phyloP scores from a whole-genome alignment of 352 stramenopile species.

The Pythium utonaiense region DNA sequence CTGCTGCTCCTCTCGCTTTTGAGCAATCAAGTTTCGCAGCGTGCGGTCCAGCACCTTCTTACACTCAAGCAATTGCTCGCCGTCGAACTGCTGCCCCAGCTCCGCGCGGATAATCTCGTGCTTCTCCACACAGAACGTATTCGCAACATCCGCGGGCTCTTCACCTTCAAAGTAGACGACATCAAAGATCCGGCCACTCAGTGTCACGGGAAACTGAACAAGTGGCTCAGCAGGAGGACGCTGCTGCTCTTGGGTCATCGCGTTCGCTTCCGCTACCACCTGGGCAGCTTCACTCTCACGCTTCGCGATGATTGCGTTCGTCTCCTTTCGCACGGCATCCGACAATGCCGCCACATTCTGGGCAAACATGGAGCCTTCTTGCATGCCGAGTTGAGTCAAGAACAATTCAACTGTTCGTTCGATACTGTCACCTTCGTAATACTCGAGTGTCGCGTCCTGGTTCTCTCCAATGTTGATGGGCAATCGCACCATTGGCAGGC shows the following conservation, averaged over 20 bases:
- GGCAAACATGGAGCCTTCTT: conserved; percentile 35
- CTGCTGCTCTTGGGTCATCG: not conserved
- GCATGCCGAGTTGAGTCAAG: conserved; percentile 44
- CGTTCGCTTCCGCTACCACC: conserved; percentile 14
- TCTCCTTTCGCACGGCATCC: conserved; percentile 31
- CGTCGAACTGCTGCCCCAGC: conserved; percentile 50
- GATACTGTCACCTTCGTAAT: conserved; percentile 72
- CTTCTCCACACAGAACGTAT: conserved; percentile 73
- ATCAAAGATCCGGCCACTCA: conserved; percentile 50
- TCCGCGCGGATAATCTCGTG: conserved; percentile 50
- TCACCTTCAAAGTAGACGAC: conserved; percentile 67
- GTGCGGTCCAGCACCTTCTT: conserved; percentile 48
- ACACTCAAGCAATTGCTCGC: conserved; percentile 57
- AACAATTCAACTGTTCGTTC: conserved; percentile 68
- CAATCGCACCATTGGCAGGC: conserved; percentile 41
- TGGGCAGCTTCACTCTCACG: not conserved
- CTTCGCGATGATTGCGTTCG: conserved; percentile 14
- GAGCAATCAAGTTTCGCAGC: conserved; percentile 29
- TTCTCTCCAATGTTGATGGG: conserved; percentile 52
- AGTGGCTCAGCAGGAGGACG: conserved; percentile 22
- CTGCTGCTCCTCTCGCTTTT: conserved; percentile 20
- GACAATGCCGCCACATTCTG: conserved; percentile 43
- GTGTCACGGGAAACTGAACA: conserved; percentile 57
- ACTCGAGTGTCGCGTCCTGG: conserved; percentile 42
- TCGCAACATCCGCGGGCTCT: conserved; percentile 48